Evolutionary conservation across 1,139 yeast genomes (phyloP), one percentile per base, ranked within the genome.

Genomic region (Taiozyma sp.): DNA sequence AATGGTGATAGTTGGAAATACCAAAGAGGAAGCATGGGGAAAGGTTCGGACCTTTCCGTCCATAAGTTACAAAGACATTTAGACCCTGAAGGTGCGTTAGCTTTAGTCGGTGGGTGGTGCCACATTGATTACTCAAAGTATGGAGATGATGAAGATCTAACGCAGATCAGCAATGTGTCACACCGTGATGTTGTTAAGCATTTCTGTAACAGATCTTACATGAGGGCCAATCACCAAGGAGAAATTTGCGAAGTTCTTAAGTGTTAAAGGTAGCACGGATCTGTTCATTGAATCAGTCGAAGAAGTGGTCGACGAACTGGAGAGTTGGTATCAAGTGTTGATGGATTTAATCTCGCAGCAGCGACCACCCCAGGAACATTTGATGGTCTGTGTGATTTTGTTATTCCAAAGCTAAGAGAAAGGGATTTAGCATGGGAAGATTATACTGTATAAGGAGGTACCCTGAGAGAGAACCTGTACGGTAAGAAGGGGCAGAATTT

Each of bases 181-280:
- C 55, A 60, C 13, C 54, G 57, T 22, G 52, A 55, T 23, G 51
- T 62, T 54, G 59, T 65, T 12, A 59, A 58, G 45, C 58, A 49
- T 46, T 60, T 57, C 55, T 58, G 54, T 40, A 59, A 58, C 22
- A 53, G 43, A 56, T 54, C 7, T 52, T 53, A 43, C 55, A 67
- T 57, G 63, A 66, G 24, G 51, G 48, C 51, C 61, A 57, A 45
- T 62, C 56, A 38, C 54, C 52, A 29, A 52, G 51, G 44, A 51
- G 48, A 46, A 56, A 38, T 29, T 65, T n/a, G 69, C 65, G 39
- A 59, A 60, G 46, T 57, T 56, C 42, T 59, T 64, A 36, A 60
- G 65, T 13, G 61, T 68, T 14, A 71, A 71, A 7, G 71, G 70
- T 6, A 56, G 61, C 43, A 69, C 70, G 2, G 67, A 68, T 4